phyloP scores from a whole-genome alignment of 345 rosid species.

The Linum tenue region DNA sequence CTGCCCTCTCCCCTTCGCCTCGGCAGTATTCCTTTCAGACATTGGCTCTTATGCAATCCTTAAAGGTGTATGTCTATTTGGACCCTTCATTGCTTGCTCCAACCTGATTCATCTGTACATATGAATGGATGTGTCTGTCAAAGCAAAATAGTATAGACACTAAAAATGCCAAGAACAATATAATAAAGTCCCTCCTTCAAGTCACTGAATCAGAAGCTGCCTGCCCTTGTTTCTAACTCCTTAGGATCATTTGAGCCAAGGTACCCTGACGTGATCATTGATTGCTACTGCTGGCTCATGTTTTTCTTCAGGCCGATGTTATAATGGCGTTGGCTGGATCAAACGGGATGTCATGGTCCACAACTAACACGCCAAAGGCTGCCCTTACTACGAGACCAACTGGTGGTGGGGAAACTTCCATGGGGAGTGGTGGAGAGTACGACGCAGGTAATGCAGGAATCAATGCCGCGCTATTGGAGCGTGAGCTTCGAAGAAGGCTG shows the following conservation, averaged over 20 bases:
- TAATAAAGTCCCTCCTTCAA: too few relatives aligned
- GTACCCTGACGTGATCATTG: slow-evolving; percentile 5
- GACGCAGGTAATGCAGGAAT: not conserved
- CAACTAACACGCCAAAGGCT: slow-evolving; percentile 60
- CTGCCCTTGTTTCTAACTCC: not conserved
- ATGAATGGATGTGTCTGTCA: not conserved
- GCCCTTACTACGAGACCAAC: slow-evolving; percentile 11
- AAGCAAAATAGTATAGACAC: too few relatives aligned
- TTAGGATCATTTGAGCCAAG: not conserved
- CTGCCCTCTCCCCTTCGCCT: too few relatives aligned
- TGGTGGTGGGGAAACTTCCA: not conserved
- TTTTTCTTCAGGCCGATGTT: slow-evolving; percentile 66
- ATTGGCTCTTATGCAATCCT: not conserved
- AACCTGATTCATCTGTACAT: not conserved
- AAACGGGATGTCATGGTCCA: slow-evolving; percentile 94
- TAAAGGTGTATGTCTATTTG: not conserved
- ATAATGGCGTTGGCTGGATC: slow-evolving; percentile 97
- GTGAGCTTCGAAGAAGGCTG: not conserved
- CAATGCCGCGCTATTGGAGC: not conserved
- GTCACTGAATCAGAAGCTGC: not conserved
- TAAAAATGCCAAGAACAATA: too few relatives aligned
- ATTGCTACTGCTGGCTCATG: slow-evolving; percentile 13
- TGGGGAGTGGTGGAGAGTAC: not conserved
- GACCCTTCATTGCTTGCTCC: slow-evolving; percentile 1
- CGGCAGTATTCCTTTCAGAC: too few relatives aligned